A percentile compares a stretch with the other conserved stretches of the same genome.
phyloP scores from a whole-genome alignment of 1,284 basidiomycete species.

The Ustilago nuda region DNA sequence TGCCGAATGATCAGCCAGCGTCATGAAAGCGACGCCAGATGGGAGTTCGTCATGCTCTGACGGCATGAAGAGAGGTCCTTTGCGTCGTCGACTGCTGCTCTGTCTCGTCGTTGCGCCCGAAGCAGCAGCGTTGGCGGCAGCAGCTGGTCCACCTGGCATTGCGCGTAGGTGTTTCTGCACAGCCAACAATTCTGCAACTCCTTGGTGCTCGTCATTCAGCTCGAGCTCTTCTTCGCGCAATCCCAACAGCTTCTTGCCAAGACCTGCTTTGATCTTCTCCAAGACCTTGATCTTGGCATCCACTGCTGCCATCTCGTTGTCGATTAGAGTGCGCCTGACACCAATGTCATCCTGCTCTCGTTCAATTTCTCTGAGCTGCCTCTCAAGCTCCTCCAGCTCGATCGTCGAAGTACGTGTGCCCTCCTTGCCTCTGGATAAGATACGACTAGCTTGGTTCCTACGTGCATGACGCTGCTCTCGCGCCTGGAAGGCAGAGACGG shows the following conservation, averaged over 20 bases:
- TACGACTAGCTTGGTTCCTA: conserved; percentile 44
- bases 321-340: conserved; percentile 53
- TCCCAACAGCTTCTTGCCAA: conserved; percentile 85
- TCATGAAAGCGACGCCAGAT: conserved; percentile 95
- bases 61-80: conserved; percentile 86
- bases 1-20: conserved; percentile 81
- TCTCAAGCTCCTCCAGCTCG: conserved; percentile 63
- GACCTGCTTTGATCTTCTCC: conserved; percentile 81
- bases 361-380: conserved; percentile 62
- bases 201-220: conserved; percentile 79
- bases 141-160: conserved; percentile 66
- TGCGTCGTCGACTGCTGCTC: conserved; percentile 54
- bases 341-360: conserved; percentile 62
- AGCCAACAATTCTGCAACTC: conserved; percentile 61
- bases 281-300: conserved; percentile 74
- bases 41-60: conserved; percentile 97
- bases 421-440: conserved; percentile 51
- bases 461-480: conserved; percentile 51
- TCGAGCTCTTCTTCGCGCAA: conserved; percentile 95
- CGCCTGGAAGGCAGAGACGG: conserved; percentile 44
- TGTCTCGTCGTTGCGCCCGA: conserved; percentile 37
- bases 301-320: conserved; percentile 52
- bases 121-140: conserved; percentile 51
- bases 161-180: conserved; percentile 61
- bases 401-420: conserved; percentile 30